Evolutionary conservation across 2,329 filamentous ascomycete species (phyloP), one percentile per base, ranked within the genome.

Genomic region (Cladosporium sp.): DNA sequence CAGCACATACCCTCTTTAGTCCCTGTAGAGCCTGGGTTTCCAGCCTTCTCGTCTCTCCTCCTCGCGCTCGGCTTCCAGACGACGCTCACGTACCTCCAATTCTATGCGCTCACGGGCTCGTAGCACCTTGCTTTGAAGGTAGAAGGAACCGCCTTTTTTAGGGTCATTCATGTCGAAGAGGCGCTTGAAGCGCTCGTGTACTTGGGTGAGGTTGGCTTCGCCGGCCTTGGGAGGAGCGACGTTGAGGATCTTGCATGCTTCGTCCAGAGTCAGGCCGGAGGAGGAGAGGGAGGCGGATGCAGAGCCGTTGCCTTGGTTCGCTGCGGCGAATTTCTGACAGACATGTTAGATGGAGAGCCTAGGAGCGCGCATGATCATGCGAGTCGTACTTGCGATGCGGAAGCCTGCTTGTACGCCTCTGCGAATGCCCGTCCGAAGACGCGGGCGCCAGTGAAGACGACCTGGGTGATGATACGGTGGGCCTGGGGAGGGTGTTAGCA

Each of bases 231-330:
- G 92, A 38, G 92, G 90, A 74, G 93, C 90, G 67, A 99, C 92
- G 74, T 99, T 96, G 63, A 99, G 84, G 71, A 99, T 97, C 77
- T 92, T 90, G 84, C 92, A 97, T 56, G 94, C 94, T 81, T 99
- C 94, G 67, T 96, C 91, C 69, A 99, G 86, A 8, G 92, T 94
- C 76, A 97, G 88, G 72, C 92, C 90, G 5, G 85, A 84, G 28
- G 85, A 81, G 62, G 82, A 74, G 61, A 84, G 82, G 62, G 83
- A 82, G 65, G 83, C 83, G 51, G 87, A 61, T 12, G 63, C 65
- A 30, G 65, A 67, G 36, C 61, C 58, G 57, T 65, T 65, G 40
- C 43, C 51, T 22, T 63, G 63, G 43, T 60, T 63, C 17, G 63
- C 64, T 47, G 66, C 66, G 59, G 71, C 70, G 63, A 72, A 72